Percentiles rank a stretch among this genome's conserved stretches.
phyloP scores from a whole-genome alignment of 805 yeast species.

The Candida qinlingensis region DNA sequence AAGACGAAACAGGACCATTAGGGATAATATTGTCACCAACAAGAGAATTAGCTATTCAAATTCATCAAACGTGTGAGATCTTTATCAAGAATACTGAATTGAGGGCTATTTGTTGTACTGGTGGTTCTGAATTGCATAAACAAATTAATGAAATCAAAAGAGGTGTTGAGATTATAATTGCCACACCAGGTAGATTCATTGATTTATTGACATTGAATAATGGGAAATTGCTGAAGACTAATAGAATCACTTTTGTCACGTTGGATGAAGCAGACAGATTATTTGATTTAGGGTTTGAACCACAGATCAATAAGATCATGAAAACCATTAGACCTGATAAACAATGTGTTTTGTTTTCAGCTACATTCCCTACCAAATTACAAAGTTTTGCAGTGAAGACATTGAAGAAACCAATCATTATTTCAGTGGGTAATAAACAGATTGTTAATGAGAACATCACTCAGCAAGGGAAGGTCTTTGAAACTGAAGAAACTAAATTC shows the following conservation, averaged over 20 bases:
- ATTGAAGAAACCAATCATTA: conserved; percentile 61
- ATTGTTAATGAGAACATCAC: conserved; percentile 76
- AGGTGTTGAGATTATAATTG: conserved; percentile 77
- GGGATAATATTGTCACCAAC: conserved; percentile 87
- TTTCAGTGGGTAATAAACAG: conserved; percentile 74
- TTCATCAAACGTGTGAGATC: conserved; percentile 55
- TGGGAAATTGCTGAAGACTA: conserved; percentile 64
- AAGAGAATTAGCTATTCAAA: conserved; percentile 85
- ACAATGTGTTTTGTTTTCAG: conserved; percentile 88
- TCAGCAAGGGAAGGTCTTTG: conserved; percentile 63
- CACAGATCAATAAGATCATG: conserved; percentile 82
- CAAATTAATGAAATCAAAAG: conserved; percentile 78
- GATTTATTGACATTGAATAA: conserved; percentile 80
- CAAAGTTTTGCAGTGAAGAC: conserved; percentile 67
- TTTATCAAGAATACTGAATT: conserved; percentile 50
- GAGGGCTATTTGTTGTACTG: conserved; percentile 75
- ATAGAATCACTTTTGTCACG: conserved; percentile 73
- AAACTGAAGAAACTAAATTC: conserved; percentile 51
- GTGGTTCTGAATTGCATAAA: conserved; percentile 77
- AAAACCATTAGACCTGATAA: conserved; percentile 75
- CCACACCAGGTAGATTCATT: conserved; percentile 93
- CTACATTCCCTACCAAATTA: conserved; percentile 84
- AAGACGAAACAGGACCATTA: conserved; percentile 62
- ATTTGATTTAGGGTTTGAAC: conserved; percentile 97
- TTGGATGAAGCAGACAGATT: conserved; percentile 95